Base-by-base conservation (phyloP, 495 filamentous ascomycete genomes). In the Copromyces sp. region DNA sequence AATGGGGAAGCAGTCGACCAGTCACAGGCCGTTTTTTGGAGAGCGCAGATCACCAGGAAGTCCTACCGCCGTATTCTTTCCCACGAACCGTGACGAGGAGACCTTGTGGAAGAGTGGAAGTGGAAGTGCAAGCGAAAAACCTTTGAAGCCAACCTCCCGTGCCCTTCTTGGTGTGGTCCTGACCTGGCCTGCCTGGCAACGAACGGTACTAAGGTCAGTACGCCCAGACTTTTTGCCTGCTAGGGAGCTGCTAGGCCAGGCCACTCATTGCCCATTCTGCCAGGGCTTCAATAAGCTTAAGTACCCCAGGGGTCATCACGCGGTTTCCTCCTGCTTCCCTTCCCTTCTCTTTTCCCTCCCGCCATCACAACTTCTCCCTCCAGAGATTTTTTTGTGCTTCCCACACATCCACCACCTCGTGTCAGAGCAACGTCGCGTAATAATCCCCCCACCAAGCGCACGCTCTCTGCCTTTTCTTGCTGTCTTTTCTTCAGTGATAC, bases 401-500 rank as follows among this genome's bases (percentile, higher is more conserved):
- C 73, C 75, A 75, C 68, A 75, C 77, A n/a, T 29, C 77, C 76
- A 65, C 14, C 29, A 65, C 53, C 53, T 65, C 53, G 73, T 77
- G 75, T 76, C 74, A 72, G 77, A 74, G 73, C 77, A 76, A 7
- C 53, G 53, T 76, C 73, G 69, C 73, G 75, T 77, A 78, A 78
- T 79, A 74, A 73, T 73, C 41, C 37, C 65, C 61, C 70, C 44
- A 24, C 75, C 70, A 32, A 76, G 71, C 73, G 76, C 71, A 45
- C 79, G 77, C 78, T 68, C 75, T 73, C 70, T 77, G 72, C 38
- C 76, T 79, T 80, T 75, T 80, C 78, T 82, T 79, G 74, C 76
- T 79, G 77, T 78, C 75, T 77, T 84, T 76, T 79, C 79, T 79
- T 78, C 77, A 82, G 80, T 84, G 82, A 85, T 86, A 85, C 84